phyloP scores from a whole-genome alignment of 805 yeast species.

The Zygosaccharomyces bisporus region DNA sequence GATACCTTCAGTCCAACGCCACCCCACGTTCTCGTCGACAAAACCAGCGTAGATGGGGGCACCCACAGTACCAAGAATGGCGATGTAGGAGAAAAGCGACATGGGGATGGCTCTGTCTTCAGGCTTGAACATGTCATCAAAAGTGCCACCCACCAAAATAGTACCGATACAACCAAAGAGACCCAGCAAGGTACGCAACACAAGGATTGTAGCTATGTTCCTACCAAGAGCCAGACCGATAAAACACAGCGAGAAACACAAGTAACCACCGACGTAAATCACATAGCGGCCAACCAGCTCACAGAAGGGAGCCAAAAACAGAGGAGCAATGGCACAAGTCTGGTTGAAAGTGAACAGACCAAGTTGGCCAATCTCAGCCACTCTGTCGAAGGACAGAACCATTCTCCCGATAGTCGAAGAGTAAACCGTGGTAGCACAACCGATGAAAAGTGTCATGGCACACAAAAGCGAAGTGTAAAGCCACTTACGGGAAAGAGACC shows the following conservation, averaged over 20 bases:
- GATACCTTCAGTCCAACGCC: constrained; percentile 7
- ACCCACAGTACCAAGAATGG: constrained; percentile 5
- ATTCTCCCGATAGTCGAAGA: constrained; percentile 2
- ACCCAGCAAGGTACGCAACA: constrained; percentile 2
- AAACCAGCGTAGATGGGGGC: constrained; percentile 6
- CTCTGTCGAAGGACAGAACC: constrained; percentile 1
- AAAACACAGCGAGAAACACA: constrained; percentile 3
- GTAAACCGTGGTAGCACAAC: constrained; percentile 2
- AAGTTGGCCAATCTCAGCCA: constrained; percentile 3
- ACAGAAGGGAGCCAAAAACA: constrained; percentile 6
- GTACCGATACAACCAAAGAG: constrained; percentile 5
- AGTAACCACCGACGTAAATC: background rate
- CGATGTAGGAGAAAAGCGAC: constrained; percentile 3
- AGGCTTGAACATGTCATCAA: constrained; percentile 5
- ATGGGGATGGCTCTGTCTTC: constrained; percentile 5
- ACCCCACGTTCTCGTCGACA: background rate
- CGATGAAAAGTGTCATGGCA: constrained; percentile 1
- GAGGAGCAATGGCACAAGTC: constrained; percentile 1
- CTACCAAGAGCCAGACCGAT: constrained; percentile 5
- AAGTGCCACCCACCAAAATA: constrained; percentile 6
- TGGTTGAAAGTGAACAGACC: constrained; percentile 2
- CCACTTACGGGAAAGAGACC: constrained; percentile 4
- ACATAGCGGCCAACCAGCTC: constrained; percentile 1
- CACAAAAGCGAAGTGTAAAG: constrained; percentile 2
- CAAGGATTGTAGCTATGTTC: constrained; percentile 5